Evolutionary conservation across 139 green algal species (phyloP), one percentile per base, ranked within the genome.

Genomic region (Ettlia oleoabundans): DNA sequence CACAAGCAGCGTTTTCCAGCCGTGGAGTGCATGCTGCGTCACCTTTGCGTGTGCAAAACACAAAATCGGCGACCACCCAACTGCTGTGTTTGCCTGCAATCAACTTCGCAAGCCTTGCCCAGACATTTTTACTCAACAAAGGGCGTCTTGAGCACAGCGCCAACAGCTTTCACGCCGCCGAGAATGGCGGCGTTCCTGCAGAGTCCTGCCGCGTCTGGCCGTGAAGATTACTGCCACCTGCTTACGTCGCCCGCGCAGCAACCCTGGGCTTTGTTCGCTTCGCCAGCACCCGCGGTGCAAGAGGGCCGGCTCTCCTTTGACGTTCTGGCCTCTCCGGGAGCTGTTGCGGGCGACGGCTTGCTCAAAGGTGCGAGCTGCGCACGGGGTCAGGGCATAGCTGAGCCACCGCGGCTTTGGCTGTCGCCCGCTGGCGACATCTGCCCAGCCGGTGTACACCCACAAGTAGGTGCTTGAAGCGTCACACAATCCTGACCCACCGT

Each of bases 261-360:
- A 22, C 55, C 37, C 40, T 33, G n/a, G 35, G 38, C 75, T 24
- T 18, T 58, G 38, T 81, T 71, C n/a, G 38, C 40, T 13, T 61
- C 55, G n/a, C 38, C 37, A 22, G 38, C 26, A 53, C 72, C 72
- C 51, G 76, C 76, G 63, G 63, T 82, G 35, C 41, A 82, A 32
- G 76, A 82, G 21, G 62, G 76, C 42, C 62, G 63, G 2, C 76
- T 82, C 15, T 75, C 40, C 4, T 82, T 82, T 35, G 76, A 82
- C 41, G 42, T 70, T 33, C 73, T 80, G 5, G 30, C 55, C 55
- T 32, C 18, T 9, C 55, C 55, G 15, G 55, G 55, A 9, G 55
- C 21, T 65, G 21, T n/a, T 15, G 55, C 30, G 18, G 55, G 21
- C 18, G 55, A n/a, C 21, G 55, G 5, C 55, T 28, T 65, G 18